Base-by-base conservation (phyloP, 345 rosid genomes). In the Salix dunnii region DNA sequence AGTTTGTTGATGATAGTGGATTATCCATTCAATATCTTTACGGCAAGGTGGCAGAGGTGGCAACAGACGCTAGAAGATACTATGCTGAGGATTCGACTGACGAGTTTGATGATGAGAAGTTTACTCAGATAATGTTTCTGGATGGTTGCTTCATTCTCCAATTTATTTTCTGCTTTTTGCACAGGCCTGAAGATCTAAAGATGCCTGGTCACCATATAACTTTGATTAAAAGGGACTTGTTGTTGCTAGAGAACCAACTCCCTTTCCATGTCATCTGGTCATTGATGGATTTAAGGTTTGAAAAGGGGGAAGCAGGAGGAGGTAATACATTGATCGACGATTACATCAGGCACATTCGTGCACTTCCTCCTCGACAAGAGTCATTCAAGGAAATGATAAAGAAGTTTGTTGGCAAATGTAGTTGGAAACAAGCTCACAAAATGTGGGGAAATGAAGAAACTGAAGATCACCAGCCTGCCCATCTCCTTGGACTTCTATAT, bases 241-340 rank as follows among this genome's bases (percentile, higher is more conserved):
- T 84, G 28, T 66, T 81, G 78, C 69, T 81, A 0, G 84, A 84
- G 48, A 82, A 82, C 25, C 83, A 84, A 46, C 40, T 79, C 20
- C 87, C 85, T 21, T 84, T 35, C n/a, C 20, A 8, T 0, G 30
- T 84, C 28, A 73, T 84, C 2, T 23, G 64, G 36, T n/a, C 33
- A 25, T 28, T 82, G 63, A 66, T 72, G 25, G 20, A 7, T 12
- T 13, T 33, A 1, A 16, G 38, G 33, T 33, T 14, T 9, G 1
- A 12, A 25, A 8, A 40, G 14, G 11, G 25, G 4, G 11, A 27
- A 1, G 6, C 53, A 0, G 6, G 11, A 16, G 49, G 18, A 13
- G 51, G 51, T 13, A 33, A 18, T 65, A 3, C n/a, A 18, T 7
- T 20, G 7, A 35, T 75, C n/a, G 5, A 35, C 11, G 2, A 6